Evolutionary conservation across 2,329 filamentous ascomycete species (phyloP), one percentile per base, ranked within the genome.

Genomic region (Paecilomyces formosus): DNA sequence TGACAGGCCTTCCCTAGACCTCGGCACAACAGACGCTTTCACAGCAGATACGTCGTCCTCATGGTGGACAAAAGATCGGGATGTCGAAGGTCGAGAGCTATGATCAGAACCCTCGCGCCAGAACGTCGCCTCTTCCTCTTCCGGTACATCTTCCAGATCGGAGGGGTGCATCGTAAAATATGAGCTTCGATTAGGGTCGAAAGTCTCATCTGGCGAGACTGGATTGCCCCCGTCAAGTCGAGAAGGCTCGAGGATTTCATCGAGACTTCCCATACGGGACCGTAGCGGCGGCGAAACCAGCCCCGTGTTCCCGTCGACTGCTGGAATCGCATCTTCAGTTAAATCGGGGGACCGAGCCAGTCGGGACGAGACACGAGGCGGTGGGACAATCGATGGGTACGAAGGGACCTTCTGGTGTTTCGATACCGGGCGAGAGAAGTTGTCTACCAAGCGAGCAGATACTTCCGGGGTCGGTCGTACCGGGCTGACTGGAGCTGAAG

Each of bases 351-450:
- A 65, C 6, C 66, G 64, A 22, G 67, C 63, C 49, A 67, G 61
- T 58, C 61, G 70, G 31, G 73, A 78, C n/a, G 72, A 76, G 3
- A 65, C 64, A 50, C 75, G 68, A 53, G 74, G 73, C 18, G 76
- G 74, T 28, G 76, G 71, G 55, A 74, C 68, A 31, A 74, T 71
- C 7, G 73, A 73, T 22, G 75, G 73, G 15, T 73, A 70, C 50
- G 71, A 66, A 35, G 68, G 72, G 31, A 73, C 69, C 28, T 71
- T 71, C 31, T 74, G 72, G 60, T 72, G 67, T 60, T 72, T 75
- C 3, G 79, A 69, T 24, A 76, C 77, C 3, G 81, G 80, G n/a
- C 79, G 78, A 26, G 81, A 83, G 65, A 84, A 84, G 64, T 82
- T 83, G 59, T 84, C 81, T 22, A 79, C 72, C 12, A 69, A 71